Evolutionary conservation across 331 rosid genomes (phyloP).

Genomic region (Arachis monticola): DNA sequence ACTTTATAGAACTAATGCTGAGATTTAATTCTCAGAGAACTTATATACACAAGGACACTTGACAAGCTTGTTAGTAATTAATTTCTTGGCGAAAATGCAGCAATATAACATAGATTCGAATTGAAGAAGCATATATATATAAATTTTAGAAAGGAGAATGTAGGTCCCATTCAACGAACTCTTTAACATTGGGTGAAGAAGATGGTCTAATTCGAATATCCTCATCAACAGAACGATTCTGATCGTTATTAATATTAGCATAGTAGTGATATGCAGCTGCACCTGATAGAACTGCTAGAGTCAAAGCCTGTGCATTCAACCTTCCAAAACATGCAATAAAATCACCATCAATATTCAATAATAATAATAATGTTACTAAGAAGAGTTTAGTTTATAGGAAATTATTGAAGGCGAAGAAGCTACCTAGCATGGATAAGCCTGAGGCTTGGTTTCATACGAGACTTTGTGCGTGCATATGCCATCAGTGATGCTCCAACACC

Average conservation of each 20-base stretch:
- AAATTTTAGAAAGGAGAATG: slow-evolving; percentile 37
- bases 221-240: slow-evolving; percentile 33
- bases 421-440: slow-evolving; percentile 89
- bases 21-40: background rate
- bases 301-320: slow-evolving; percentile 90
- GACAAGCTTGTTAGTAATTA: background rate
- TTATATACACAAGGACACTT: background rate
- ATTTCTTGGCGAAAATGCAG: background rate
- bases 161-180: slow-evolving; percentile 31
- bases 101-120: background rate
- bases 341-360: background rate
- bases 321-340: slow-evolving; percentile 34
- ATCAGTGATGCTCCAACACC: slow-evolving; percentile 78
- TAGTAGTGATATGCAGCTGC: slow-evolving; percentile 81
- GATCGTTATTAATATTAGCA: background rate
- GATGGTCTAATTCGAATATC: background rate
- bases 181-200: slow-evolving; percentile 32
- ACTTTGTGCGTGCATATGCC: slow-evolving; percentile 49
- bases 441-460: slow-evolving; percentile 79
- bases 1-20: background rate
- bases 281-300: slow-evolving; percentile 75
- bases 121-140: background rate
- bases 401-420: background rate
- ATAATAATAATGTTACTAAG: background rate
- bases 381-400: background rate